These are phyloP conservation scores for Yamadazyma akitaensis DNA, from an alignment of 805 yeast species.

Conservation along the genomic window DNA sequence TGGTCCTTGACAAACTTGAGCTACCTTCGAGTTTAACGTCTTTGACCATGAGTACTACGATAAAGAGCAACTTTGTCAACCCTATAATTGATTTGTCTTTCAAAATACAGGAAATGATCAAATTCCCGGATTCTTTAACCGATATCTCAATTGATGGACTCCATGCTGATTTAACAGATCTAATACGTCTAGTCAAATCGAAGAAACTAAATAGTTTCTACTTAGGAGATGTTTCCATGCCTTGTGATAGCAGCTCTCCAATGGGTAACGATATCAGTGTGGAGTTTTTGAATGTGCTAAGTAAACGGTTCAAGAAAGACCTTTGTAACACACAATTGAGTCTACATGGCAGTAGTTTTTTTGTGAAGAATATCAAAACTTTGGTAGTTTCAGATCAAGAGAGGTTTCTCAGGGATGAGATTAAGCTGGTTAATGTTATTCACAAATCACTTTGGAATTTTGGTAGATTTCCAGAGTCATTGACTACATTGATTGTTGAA, in stretches of 20 bases:
- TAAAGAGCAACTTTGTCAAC: neutral
- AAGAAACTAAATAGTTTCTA: neutral
- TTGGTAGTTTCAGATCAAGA: neutral
- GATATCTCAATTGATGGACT: neutral
- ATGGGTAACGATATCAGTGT: neutral
- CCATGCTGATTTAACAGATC: neutral
- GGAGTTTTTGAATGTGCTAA: neutral
- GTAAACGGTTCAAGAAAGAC: neutral
- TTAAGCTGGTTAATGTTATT: neutral
- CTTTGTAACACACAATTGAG: neutral
- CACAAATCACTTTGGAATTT: neutral
- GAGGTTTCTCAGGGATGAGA: neutral
- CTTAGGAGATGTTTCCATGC: neutral
- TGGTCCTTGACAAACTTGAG: neutral
- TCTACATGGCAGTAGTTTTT: neutral
- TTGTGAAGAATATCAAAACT: neutral
- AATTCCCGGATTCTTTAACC: neutral
- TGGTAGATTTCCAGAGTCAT: neutral
- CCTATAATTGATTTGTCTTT: neutral
- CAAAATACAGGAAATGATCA: neutral
- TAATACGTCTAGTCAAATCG: neutral
- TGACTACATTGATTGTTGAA: neutral
- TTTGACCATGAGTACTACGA: neutral
- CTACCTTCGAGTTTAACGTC: neutral
- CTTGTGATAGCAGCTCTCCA: neutral